Percentiles rank a stretch among this genome's conserved stretches.
Evolutionary conservation across 129 eudicot genomes (phyloP).

Genomic region (Kitagawia praeruptora): DNA sequence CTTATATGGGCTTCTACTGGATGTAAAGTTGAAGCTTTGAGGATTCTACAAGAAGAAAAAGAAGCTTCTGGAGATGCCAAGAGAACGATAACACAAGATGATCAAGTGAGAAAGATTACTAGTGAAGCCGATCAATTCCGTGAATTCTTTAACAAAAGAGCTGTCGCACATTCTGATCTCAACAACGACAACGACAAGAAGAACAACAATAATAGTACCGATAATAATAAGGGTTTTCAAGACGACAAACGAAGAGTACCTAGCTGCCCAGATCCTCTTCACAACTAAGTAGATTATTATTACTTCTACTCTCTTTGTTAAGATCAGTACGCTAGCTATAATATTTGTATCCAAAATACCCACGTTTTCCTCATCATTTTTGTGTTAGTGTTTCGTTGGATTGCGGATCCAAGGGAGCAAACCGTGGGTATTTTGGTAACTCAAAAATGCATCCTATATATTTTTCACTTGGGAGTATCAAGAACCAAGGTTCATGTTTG

Average conservation of each 20-base stretch:
- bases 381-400: constrained; percentile 13
- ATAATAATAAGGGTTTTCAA: constrained; percentile 21
- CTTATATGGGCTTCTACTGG: constrained; percentile 33
- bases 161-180: constrained; percentile 19
- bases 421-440: constrained; percentile 91
- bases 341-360: constrained; percentile 59
- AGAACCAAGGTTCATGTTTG: constrained; percentile 28
- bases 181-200: neutral
- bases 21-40: constrained; percentile 35
- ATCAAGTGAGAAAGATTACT: neutral
- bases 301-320: neutral
- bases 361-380: constrained; percentile 54
- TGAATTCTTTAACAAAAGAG: constrained; percentile 40
- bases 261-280: constrained; percentile 97
- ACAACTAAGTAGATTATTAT: constrained; percentile 39
- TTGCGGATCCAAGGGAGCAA: constrained; percentile 34
- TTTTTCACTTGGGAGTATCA: constrained; percentile 15
- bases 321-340: neutral
- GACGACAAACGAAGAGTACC: constrained; percentile 67
- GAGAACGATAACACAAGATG: neutral
- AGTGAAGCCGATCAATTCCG: constrained; percentile 29
- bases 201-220: neutral
- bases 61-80: neutral
- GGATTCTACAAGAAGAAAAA: constrained; percentile 18
- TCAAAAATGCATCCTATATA: constrained; percentile 13